Evolutionary conservation across 2,329 filamentous ascomycete genomes (phyloP).

Genomic region (Alternaria consortialis): DNA sequence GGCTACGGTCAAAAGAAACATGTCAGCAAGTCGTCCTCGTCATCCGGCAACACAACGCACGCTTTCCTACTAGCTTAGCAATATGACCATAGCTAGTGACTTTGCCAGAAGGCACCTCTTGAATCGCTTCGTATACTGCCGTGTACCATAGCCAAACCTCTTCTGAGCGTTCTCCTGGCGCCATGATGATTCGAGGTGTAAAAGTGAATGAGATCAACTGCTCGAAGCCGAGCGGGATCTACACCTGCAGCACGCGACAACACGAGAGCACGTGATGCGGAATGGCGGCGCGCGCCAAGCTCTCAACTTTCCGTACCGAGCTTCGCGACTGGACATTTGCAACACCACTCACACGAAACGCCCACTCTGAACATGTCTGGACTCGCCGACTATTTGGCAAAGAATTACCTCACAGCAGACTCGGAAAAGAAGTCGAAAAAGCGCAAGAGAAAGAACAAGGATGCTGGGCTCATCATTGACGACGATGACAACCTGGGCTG

Average conservation of each 20-base stretch:
- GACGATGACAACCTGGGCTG: conserved; percentile 65
- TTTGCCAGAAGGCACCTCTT: conserved; percentile 82
- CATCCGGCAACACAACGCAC: conserved; percentile 58
- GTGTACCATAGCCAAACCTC: conserved; percentile 78
- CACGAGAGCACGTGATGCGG: conserved; percentile 36
- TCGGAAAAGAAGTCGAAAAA: conserved; percentile 62
- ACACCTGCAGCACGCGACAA: conserved; percentile 26
- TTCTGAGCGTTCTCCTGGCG: conserved; percentile 67
- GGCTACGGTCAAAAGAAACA: conserved; percentile 43
- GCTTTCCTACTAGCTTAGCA: conserved; percentile 74
- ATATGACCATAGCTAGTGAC: conserved; percentile 92
- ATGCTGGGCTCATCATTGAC: conserved; percentile 56
- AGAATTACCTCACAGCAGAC: conserved; percentile 84
- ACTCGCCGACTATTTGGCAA: conserved; percentile 85
- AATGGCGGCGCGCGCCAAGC: conserved; percentile 18
- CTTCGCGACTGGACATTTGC: conserved; percentile 2
- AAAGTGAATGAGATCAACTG: conserved; percentile 5
- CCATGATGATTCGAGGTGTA: conserved; percentile 58
- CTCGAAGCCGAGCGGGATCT: conserved; percentile 5
- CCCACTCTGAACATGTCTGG: conserved; percentile 57
- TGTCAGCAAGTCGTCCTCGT: conserved; percentile 34
- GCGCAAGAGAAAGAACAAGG: conserved; percentile 58
- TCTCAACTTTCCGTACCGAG: conserved; percentile 7
- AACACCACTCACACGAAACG: conserved; percentile 16
- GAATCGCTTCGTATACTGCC: conserved; percentile 83